Evolutionary conservation across 2,329 filamentous ascomycete species (phyloP).

Genomic region (Phyllosticta ampelicida): DNA sequence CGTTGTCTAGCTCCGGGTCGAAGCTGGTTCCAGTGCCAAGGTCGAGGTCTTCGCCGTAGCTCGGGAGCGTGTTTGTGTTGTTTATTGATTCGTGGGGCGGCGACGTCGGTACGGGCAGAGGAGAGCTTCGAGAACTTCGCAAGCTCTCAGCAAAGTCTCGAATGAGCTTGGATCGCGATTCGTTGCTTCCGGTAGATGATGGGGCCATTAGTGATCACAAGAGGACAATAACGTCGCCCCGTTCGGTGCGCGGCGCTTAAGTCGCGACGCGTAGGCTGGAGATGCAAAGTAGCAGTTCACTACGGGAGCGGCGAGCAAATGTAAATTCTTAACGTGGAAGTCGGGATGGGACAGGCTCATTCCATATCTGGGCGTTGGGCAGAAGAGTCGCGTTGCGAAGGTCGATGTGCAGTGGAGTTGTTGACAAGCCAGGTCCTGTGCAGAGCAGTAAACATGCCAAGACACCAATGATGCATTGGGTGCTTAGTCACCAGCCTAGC

Average conservation of each 20-base stretch:
- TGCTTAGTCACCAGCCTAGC: background rate
- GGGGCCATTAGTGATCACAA: slow-evolving; percentile 21
- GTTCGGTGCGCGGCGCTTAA: background rate
- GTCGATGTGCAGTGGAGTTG: background rate
- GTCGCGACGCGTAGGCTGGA: background rate
- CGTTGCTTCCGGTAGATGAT: slow-evolving; percentile 23
- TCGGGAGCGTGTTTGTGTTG: slow-evolving; percentile 17
- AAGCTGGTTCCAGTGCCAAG: slow-evolving; percentile 21
- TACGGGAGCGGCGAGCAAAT: background rate
- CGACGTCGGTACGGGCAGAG: slow-evolving; percentile 20
- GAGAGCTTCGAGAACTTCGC: slow-evolving; percentile 18
- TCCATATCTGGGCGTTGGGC: slow-evolving; percentile 6
- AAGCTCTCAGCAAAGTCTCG: slow-evolving; percentile 22
- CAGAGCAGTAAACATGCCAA: slow-evolving; percentile 9
- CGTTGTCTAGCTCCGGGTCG: slow-evolving; percentile 19
- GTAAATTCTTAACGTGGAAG: background rate
- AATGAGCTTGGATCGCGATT: slow-evolving; percentile 27
- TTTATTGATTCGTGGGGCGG: slow-evolving; percentile 22
- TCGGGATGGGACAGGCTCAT: background rate
- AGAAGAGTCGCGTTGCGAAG: slow-evolving; percentile 9
- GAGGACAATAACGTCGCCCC: background rate
- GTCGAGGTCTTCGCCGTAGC: slow-evolving; percentile 12
- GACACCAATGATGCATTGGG: background rate
- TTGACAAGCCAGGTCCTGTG: background rate
- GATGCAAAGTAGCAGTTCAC: slow-evolving; percentile 5